A percentile compares a stretch with the other conserved stretches of the same genome.
These are phyloP conservation scores for Metarhizium sp. DNA, from an alignment of 2,329 filamentous ascomycete genomes.

Conservation along the genomic window DNA sequence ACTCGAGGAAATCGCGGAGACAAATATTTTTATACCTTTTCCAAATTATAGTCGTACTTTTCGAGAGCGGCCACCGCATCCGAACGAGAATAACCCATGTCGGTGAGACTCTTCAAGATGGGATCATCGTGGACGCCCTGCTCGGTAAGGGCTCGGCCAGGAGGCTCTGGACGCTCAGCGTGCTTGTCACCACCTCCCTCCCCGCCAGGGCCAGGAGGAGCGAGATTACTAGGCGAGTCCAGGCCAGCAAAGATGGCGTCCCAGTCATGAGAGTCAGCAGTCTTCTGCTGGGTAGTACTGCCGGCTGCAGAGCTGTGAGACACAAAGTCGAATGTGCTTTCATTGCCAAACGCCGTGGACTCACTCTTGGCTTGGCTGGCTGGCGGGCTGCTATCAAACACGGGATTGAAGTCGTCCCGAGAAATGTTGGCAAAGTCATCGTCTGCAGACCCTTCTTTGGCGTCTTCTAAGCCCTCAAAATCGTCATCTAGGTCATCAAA, in stretches of 20 bases:
- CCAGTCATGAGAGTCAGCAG: slow-evolving; percentile 67
- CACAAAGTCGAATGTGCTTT: slow-evolving; percentile 52
- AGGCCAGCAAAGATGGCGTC: slow-evolving; percentile 85
- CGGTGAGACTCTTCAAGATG: slow-evolving; percentile 78
- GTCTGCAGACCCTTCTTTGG: slow-evolving; percentile 69
- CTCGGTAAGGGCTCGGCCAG: slow-evolving; percentile 60
- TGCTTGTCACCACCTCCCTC: slow-evolving; percentile 7
- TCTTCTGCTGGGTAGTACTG: slow-evolving; percentile 27
- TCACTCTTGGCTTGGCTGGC: slow-evolving; percentile 46
- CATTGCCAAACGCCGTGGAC: slow-evolving; percentile 39
- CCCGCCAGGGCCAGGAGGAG: slow-evolving; percentile 10
- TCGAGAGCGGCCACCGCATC: slow-evolving; percentile 75
- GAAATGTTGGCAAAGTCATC: slow-evolving; percentile 73
- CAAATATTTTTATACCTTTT: slow-evolving; percentile 57
- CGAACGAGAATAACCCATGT: slow-evolving; percentile 75
- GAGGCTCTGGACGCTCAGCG: slow-evolving; percentile 17
- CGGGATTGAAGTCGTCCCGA: slow-evolving; percentile 69
- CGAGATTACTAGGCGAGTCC: slow-evolving; percentile 41
- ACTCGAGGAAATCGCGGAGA: too few relatives aligned
- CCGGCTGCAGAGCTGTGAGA: slow-evolving; percentile 25
- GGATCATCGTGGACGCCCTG: slow-evolving; percentile 81
- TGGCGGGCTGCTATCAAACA: slow-evolving; percentile 64
- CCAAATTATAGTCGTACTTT: slow-evolving; percentile 92
- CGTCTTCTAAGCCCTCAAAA: slow-evolving; percentile 75
- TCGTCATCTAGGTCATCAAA: slow-evolving; percentile 74